phyloP scores from a whole-genome alignment of 1,284 basidiomycete genomes.

The Cystobasidium pallidum region DNA sequence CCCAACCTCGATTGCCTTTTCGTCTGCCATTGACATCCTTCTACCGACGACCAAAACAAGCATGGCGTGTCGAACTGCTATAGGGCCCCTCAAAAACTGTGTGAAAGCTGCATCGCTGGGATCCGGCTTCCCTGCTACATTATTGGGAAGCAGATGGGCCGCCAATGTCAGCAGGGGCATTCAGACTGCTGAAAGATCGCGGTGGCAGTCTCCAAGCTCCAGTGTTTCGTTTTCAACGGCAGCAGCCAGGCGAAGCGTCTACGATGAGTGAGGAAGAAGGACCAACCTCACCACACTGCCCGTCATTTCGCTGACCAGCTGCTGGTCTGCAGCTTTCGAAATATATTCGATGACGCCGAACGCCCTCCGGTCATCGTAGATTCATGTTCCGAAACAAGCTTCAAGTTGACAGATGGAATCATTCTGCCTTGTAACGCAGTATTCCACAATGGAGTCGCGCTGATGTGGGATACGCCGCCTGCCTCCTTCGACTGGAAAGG shows the following conservation, averaged over 20 bases:
- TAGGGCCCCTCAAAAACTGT: slow-evolving; percentile 4
- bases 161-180: not conserved
- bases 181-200: slow-evolving; percentile 4
- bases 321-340: slow-evolving; percentile 47
- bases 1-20: slow-evolving; percentile 2
- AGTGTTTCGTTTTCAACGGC: slow-evolving; percentile 7
- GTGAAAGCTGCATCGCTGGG: not conserved
- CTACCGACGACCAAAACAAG: not conserved
- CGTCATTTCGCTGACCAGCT: not conserved
- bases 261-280: slow-evolving; percentile 19
- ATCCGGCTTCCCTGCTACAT: not conserved
- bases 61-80: not conserved
- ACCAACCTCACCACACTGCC: no score
- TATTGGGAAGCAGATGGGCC: not conserved
- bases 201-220: not conserved
- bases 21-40: not conserved
- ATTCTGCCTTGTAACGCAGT: slow-evolving; percentile 75
- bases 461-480: slow-evolving; percentile 83
- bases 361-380: slow-evolving; percentile 46
- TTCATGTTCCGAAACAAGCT: slow-evolving; percentile 50
- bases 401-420: slow-evolving; percentile 65
- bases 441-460: slow-evolving; percentile 81
- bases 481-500: slow-evolving; percentile 62
- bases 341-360: slow-evolving; percentile 48
- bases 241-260: slow-evolving; percentile 8